These are phyloP conservation scores for Arctium lappa DNA, from an alignment of 129 eudicot genomes.

Conservation along the genomic window DNA sequence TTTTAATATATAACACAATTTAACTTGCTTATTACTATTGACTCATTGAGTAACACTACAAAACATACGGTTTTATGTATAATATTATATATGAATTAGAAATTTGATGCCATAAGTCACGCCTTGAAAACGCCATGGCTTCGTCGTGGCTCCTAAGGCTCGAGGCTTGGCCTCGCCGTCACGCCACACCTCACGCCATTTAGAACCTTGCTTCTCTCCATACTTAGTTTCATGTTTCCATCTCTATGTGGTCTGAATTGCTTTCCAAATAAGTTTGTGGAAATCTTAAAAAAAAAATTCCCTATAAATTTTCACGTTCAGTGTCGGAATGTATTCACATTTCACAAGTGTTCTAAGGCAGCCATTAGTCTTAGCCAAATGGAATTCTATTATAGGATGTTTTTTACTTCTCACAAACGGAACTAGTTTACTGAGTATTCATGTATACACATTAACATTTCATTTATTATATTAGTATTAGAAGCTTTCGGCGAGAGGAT, in stretches of 20 bases:
- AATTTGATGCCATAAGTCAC: no score
- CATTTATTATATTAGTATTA: conserved; percentile 33
- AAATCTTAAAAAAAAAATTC: background rate
- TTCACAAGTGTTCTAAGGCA: background rate
- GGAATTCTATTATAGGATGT: background rate
- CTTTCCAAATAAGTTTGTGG: background rate
- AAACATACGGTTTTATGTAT: no score
- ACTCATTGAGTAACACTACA: no score
- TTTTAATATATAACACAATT: no score
- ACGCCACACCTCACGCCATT: no score
- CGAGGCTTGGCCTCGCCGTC: no score
- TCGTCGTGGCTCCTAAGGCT: no score
- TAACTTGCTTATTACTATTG: no score
- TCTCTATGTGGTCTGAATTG: background rate
- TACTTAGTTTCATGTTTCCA: background rate
- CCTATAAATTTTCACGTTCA: background rate
- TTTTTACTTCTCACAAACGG: background rate
- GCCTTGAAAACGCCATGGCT: no score
- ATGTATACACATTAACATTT: background rate
- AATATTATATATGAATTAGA: no score
- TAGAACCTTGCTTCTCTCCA: no score
- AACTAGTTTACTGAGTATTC: conserved; percentile 2
- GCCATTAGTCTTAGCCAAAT: background rate
- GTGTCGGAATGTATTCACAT: background rate
- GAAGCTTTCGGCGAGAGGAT: conserved; percentile 45